These are phyloP conservation scores for Aspergillus novoparasiticus DNA, from an alignment of 2,329 filamentous ascomycete species.

Conservation along the genomic window DNA sequence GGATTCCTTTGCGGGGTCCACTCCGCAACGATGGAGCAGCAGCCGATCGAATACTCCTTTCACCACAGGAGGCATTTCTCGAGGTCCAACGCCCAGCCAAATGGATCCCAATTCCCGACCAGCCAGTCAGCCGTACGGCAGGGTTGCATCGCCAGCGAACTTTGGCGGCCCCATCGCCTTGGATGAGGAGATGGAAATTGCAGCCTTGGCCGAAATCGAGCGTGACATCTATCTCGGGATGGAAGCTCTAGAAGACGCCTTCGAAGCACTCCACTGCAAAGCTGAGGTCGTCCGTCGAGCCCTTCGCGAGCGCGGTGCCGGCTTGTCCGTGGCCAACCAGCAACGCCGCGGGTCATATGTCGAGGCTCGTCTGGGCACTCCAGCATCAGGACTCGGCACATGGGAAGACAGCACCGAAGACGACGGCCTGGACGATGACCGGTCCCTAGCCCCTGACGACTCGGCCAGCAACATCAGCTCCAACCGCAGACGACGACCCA, in stretches of 20 bases:
- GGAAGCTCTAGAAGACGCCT: slow-evolving; percentile 92
- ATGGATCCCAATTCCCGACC: slow-evolving; percentile 47
- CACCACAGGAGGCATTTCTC: slow-evolving; percentile 34
- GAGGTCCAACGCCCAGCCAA: slow-evolving; percentile 37
- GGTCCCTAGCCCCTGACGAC: slow-evolving; percentile 51
- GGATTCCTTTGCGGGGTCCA: slow-evolving; percentile 38
- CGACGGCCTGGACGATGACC: slow-evolving; percentile 48
- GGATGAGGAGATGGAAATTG: slow-evolving; percentile 92
- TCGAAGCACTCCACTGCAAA: slow-evolving; percentile 83
- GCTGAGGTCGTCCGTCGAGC: slow-evolving; percentile 79
- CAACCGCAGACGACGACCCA: slow-evolving; percentile 47
- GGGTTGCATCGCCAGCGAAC: slow-evolving; percentile 57
- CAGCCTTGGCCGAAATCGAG: slow-evolving; percentile 85
- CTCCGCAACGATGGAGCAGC: slow-evolving; percentile 41
- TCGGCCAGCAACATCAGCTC: slow-evolving; percentile 54
- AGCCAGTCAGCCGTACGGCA: slow-evolving; percentile 42
- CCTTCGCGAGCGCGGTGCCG: slow-evolving; percentile 79
- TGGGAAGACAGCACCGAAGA: slow-evolving; percentile 49
- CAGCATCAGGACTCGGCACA: slow-evolving; percentile 36
- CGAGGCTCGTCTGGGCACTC: slow-evolving; percentile 47
- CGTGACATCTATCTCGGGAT: slow-evolving; percentile 91
- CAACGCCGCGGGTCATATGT: slow-evolving; percentile 45
- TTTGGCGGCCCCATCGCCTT: slow-evolving; percentile 78
- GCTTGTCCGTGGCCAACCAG: slow-evolving; percentile 59
- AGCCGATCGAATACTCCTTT: slow-evolving; percentile 39